These are phyloP conservation scores for Starmera stellimalicola DNA, from an alignment of 1,139 yeast genomes.

Conservation along the genomic window DNA sequence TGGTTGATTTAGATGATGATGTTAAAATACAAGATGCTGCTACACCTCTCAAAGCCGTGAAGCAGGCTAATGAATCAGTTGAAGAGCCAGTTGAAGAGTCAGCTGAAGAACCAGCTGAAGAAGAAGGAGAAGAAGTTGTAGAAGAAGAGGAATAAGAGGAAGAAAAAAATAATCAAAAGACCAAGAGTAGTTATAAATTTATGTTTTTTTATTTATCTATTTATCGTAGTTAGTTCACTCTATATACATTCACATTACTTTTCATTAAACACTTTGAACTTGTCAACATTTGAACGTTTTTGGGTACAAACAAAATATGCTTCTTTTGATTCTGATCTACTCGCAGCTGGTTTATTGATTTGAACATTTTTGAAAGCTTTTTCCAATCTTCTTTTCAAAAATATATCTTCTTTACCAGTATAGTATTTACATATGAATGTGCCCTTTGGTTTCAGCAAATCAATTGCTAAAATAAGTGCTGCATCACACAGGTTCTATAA, in stretches of 20 bases:
- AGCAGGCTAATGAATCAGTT: conserved; percentile 2
- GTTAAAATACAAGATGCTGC: too few species aligned
- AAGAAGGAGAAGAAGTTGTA: conserved; percentile 16
- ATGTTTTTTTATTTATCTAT: conserved; percentile 1
- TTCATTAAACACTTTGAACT: conserved; percentile 32
- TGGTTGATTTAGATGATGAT: conserved; percentile 22
- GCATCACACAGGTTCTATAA: conserved; percentile 80
- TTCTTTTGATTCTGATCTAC: conserved; percentile 56
- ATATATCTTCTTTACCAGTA: conserved; percentile 57
- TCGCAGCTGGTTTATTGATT: conserved; percentile 51
- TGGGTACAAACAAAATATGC: conserved; percentile 59
- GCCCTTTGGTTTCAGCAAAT: conserved; percentile 61
- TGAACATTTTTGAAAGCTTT: conserved; percentile 50
- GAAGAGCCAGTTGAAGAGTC: conserved; percentile 15
- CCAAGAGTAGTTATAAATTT: conserved; percentile 1
- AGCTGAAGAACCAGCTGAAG: conserved; percentile 9
- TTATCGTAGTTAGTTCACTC: background rate
- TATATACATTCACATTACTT: conserved; percentile 1
- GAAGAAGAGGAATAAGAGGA: conserved; percentile 11
- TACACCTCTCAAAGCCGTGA: background rate
- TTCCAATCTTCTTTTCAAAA: conserved; percentile 47
- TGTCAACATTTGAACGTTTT: conserved; percentile 38
- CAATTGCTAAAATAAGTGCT: conserved; percentile 66
- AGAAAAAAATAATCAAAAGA: conserved; percentile 7
- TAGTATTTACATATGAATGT: conserved; percentile 64